A percentile compares a stretch with the other conserved stretches of the same genome.
These are phyloP conservation scores for Apophysomyces trapeziformis DNA, from an alignment of 371 early-diverging fungal species.

Conservation along the genomic window DNA sequence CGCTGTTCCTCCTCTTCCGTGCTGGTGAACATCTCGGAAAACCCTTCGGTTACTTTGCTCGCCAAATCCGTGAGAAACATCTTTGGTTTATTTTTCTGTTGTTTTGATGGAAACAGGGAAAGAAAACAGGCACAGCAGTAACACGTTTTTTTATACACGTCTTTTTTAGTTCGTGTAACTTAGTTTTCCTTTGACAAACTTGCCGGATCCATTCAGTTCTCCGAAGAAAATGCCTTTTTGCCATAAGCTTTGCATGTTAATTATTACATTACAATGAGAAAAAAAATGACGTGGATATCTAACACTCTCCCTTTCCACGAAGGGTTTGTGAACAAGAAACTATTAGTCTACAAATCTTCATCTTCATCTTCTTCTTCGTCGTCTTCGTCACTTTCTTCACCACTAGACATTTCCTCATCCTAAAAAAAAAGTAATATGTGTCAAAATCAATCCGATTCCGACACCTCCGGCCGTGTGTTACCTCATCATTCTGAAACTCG, in stretches of 20 bases:
- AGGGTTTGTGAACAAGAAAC: constrained; percentile 1
- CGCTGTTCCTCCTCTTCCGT: constrained; percentile 32
- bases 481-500: constrained; percentile 23
- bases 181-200: background rate
- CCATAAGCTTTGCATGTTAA: constrained; percentile 12
- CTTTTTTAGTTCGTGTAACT: constrained; percentile 14
- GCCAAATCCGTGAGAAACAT: constrained; percentile 32
- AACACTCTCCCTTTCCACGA: background rate
- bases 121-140: constrained; percentile 17
- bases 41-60: constrained; percentile 31
- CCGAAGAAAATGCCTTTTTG: constrained; percentile 12
- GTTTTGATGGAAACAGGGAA: constrained; percentile 11
- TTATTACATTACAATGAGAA: constrained; percentile 16
- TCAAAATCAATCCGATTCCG: constrained; percentile 5
- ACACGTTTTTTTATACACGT: constrained; percentile 6
- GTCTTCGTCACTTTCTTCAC: constrained; percentile 17
- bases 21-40: constrained; percentile 34
- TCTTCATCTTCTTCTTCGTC: constrained; percentile 15
- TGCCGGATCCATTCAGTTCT: constrained; percentile 12
- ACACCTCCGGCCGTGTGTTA: background rate
- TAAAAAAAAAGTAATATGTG: constrained; percentile 20
- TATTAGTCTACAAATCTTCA: constrained; percentile 15
- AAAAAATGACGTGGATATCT: constrained; percentile 2
- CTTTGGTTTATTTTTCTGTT: background rate
- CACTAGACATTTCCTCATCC: constrained; percentile 35